Conservation (phyloP, 345 rosid genomes). For the Hibiscus tridactylites region DNA sequence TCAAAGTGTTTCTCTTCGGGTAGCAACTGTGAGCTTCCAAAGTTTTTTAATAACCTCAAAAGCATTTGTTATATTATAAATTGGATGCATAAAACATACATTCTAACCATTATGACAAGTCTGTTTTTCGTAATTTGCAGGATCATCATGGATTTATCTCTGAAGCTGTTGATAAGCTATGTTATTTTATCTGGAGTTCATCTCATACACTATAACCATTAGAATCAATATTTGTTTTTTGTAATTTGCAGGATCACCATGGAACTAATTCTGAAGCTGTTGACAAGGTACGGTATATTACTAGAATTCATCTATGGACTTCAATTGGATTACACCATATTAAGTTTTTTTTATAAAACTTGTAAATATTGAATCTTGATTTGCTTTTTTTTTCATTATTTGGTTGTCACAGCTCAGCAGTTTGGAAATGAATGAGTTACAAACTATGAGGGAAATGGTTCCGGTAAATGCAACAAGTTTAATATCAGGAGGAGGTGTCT, state of each 20-base stretch:
- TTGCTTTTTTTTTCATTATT: neutral
- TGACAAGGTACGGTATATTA: neutral
- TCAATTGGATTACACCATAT: neutral
- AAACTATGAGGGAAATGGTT: no score
- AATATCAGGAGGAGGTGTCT: no score
- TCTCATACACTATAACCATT: neutral
- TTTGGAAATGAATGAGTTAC: neutral
- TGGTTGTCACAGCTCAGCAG: neutral
- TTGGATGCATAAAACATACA: no score
- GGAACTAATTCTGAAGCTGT: neutral
- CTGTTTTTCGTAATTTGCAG: neutral
- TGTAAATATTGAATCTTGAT: neutral
- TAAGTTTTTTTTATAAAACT: neutral
- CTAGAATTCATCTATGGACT: neutral
- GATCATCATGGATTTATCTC: neutral
- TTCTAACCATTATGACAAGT: no score
- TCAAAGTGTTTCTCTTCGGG: neutral
- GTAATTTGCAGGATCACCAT: neutral
- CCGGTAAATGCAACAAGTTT: no score
- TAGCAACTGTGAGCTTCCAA: neutral
- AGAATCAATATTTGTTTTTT: neutral
- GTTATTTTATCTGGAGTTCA: neutral
- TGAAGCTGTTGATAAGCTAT: neutral
- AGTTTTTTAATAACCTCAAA: neutral
- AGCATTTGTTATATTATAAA: no score